Evolutionary conservation across 2,329 filamentous ascomycete species (phyloP).

Genomic region (Scorias spongiosa): DNA sequence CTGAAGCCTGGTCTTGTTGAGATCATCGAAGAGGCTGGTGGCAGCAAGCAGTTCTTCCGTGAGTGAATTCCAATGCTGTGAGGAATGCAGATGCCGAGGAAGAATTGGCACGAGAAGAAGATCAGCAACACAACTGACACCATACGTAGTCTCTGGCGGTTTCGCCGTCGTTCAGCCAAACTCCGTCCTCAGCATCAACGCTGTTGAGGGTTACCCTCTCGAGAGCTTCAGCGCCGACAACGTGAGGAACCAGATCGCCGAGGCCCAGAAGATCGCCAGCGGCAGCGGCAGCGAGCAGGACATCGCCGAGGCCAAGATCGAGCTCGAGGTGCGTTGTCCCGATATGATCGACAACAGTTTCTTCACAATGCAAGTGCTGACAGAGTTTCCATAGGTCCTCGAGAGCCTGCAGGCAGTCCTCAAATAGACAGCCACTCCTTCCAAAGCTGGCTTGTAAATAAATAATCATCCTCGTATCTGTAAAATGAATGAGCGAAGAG

Average conservation of each 20-base stretch:
- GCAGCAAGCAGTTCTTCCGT: slow-evolving; percentile 97
- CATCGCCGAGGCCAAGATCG: slow-evolving; percentile 97
- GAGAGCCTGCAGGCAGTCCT: slow-evolving; percentile 68
- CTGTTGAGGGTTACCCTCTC: slow-evolving; percentile 83
- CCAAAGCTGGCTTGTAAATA: background rate
- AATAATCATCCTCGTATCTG: slow-evolving; percentile 19
- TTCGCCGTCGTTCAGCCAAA: slow-evolving; percentile 95
- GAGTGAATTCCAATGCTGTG: slow-evolving; percentile 30
- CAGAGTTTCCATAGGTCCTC: slow-evolving; percentile 44
- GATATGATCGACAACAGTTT: slow-evolving; percentile 13
- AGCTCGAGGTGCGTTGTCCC: slow-evolving; percentile 64
- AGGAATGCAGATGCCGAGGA: background rate
- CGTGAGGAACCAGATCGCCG: slow-evolving; percentile 75
- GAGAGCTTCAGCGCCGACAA: slow-evolving; percentile 91
- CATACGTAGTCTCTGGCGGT: slow-evolving; percentile 66
- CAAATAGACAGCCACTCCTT: slow-evolving; percentile 43
- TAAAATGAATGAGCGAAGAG: slow-evolving; percentile 16
- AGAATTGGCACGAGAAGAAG: background rate
- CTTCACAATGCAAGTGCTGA: background rate
- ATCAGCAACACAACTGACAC: background rate
- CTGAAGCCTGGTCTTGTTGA: slow-evolving; percentile 92
- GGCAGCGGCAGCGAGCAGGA: slow-evolving; percentile 91
- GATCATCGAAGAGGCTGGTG: slow-evolving; percentile 82
- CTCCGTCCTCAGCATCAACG: slow-evolving; percentile 93
- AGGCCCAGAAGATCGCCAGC: slow-evolving; percentile 87